A percentile compares a stretch with the other conserved stretches of the same genome.
Conservation (phyloP, 2,329 filamentous ascomycete genomes). For the Beauveria scarabaeidicola region DNA sequence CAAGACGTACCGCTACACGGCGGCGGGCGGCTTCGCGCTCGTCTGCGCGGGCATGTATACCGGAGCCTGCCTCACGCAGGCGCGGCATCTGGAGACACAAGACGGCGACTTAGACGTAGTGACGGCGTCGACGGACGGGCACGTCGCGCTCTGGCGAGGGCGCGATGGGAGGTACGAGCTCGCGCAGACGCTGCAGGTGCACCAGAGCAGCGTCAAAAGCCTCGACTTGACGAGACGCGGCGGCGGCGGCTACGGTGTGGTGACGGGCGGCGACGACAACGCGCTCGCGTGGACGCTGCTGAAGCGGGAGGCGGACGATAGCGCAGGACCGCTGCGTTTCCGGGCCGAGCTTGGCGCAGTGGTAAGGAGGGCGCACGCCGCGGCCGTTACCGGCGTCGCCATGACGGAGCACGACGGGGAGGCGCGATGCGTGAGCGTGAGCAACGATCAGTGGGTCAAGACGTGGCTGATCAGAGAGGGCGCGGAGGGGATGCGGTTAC, state of each 20-base stretch:
- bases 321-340: not conserved
- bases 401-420: conserved; percentile 23
- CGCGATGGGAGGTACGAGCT: conserved; percentile 18
- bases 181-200: conserved; percentile 40
- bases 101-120: conserved; percentile 35
- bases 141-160: conserved; percentile 52
- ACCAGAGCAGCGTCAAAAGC: conserved; percentile 75
- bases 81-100: conserved; percentile 32
- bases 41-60: conserved; percentile 53
- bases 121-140: conserved; percentile 75
- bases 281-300: conserved; percentile 52
- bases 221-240: conserved; percentile 35
- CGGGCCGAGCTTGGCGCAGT: not conserved
- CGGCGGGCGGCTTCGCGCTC: conserved; percentile 34
- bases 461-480: conserved; percentile 35
- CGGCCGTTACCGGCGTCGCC: conserved; percentile 55
- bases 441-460: conserved; percentile 56
- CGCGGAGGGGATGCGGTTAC: conserved; percentile 26
- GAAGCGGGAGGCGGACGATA: conserved; percentile 3
- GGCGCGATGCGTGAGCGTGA: conserved; percentile 34
- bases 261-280: conserved; percentile 86
- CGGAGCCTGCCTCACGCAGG: conserved; percentile 67
- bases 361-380: conserved; percentile 57
- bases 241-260: conserved; percentile 34
- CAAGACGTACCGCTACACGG: conserved; percentile 47